A percentile compares a stretch with the other conserved stretches of the same genome.
These are phyloP conservation scores for Taiozyma onychis DNA, from an alignment of 1,139 yeast species.

Conservation along the genomic window DNA sequence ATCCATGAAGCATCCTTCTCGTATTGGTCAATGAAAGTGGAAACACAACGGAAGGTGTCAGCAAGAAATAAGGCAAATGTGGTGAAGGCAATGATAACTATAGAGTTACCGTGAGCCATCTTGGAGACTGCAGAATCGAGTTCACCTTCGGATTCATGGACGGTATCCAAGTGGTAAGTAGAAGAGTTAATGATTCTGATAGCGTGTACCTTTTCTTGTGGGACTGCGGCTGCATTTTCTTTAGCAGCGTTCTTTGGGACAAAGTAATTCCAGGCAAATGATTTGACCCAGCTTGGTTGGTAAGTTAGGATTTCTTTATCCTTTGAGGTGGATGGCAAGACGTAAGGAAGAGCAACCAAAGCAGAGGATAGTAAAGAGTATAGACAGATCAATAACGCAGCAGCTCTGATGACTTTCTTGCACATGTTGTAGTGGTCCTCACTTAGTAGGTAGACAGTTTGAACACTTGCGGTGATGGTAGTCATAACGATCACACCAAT, in stretches of 20 bases:
- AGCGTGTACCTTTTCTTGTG: conserved; percentile 44
- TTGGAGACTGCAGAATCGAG: conserved; percentile 6
- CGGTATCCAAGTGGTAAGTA: conserved; percentile 33
- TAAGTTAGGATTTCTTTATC: conserved; percentile 54
- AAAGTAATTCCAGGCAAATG: conserved; percentile 53
- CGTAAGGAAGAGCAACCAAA: conserved; percentile 49
- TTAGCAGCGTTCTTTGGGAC: conserved; percentile 43
- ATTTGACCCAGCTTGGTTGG: conserved; percentile 78
- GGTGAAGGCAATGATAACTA: conserved; percentile 43
- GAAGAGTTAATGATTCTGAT: conserved; percentile 37
- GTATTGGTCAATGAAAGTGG: conserved; percentile 37
- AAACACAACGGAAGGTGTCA: conserved; percentile 52
- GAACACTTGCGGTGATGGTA: conserved; percentile 59
- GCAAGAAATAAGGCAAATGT: conserved; percentile 52
- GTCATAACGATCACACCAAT: conserved; percentile 58
- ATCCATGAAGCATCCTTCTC: conserved; percentile 35
- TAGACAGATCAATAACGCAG: conserved; percentile 49
- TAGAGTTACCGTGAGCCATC: conserved; percentile 43
- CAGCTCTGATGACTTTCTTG: conserved; percentile 52
- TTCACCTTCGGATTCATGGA: conserved; percentile 20
- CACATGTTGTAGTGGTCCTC: conserved; percentile 42
- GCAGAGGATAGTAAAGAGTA: conserved; percentile 53
- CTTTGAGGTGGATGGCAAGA: conserved; percentile 50
- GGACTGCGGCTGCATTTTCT: conserved; percentile 43
- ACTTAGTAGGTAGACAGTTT: conserved; percentile 52